Evolutionary conservation across 2,329 filamentous ascomycete species (phyloP), one percentile per base, ranked within the genome.

Genomic region (Cercospora brassicicola): DNA sequence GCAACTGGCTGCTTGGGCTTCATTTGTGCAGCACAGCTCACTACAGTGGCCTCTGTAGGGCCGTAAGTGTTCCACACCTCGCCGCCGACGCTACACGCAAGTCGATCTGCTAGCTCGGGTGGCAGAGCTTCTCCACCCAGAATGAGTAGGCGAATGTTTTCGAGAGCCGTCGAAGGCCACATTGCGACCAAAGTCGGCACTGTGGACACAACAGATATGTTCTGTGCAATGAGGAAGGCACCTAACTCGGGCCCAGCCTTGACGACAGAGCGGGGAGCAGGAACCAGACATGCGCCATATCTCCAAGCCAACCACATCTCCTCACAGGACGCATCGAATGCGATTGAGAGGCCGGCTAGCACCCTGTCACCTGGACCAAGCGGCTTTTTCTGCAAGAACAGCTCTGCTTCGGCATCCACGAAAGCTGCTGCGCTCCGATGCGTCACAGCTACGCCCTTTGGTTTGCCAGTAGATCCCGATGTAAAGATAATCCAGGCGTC

Each of bases 401-500:
- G 18, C 18, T 26, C 28, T 65, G 53, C 53, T n/a, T 56, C 45
- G 8, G 65, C 60, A 42, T 67, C 61, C n/a, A 61, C 65, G 15
- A 67, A 61, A 11, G 65, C 65, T 31, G 63, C 63, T 48, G 63
- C 63, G 26, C 63, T 65, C 11, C 63, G 63, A 26, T 65, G 63
- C 11, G 53, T 65, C 13, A 65, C 63, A 26, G 39, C 33, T 8
- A 69, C 67, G 13, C 67, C 67, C 45, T 69, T 69, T 6, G 67
- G 67, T 39, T 64, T 55, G 20, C 67, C 67, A 15, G 67, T 69
- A 13, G 64, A 66, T n/a, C 67, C 67, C 48, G 55, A 62, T 20
- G 67, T 69, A 20, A 65, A 65, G 33, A 67, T 57, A 26, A 67
- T 30, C 55, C 63, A 59, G 26, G 60, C 60, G 28, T 65, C 63